phyloP scores from a whole-genome alignment of 208 protist species.

The Crithidia expoeki region DNA sequence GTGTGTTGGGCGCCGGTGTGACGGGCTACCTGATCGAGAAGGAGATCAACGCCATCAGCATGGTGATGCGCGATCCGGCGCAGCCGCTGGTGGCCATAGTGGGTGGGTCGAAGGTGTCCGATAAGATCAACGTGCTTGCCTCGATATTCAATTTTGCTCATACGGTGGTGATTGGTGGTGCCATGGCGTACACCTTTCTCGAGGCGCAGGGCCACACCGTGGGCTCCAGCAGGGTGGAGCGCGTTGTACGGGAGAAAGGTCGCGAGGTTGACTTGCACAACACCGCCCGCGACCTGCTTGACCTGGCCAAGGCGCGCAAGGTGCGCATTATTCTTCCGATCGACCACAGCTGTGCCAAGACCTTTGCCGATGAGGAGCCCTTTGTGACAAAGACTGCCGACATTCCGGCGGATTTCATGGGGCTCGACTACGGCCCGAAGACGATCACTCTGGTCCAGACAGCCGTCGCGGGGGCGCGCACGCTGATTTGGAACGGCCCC shows the following conservation, averaged over 20 bases:
- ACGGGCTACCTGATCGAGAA: constrained; percentile 99
- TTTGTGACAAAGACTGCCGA: constrained; percentile 74
- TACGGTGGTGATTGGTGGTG: constrained; percentile 99
- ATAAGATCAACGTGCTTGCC: constrained; percentile 99
- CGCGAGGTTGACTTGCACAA: constrained; percentile 81
- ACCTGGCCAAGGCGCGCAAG: constrained; percentile 88
- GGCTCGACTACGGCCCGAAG: constrained; percentile 97
- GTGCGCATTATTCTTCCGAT: constrained; percentile 98
- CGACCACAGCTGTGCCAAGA: constrained; percentile 97
- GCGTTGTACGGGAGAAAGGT: constrained; percentile 79
- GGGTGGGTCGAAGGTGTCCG: constrained; percentile 97
- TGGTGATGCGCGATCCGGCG: constrained; percentile 90
- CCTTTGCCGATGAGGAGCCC: constrained; percentile 88
- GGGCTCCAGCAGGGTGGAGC: constrained; percentile 97
- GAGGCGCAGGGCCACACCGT: constrained; percentile 88
- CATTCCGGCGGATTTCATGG: constrained; percentile 92
- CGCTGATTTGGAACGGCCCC: constrained; percentile 98
- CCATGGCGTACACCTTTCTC: constrained; percentile 99
- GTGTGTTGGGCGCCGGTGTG: constrained; percentile 91
- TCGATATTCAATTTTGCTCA: constrained; percentile 98
- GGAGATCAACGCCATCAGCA: constrained; percentile 98
- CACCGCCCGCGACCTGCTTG: constrained; percentile 74
- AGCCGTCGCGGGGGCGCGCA: constrained; percentile 85
- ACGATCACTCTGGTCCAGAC: constrained; percentile 73
- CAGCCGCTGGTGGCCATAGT: constrained; percentile 96